These are phyloP conservation scores for Pseudevernia furfuracea DNA, from an alignment of 495 filamentous ascomycete species.

Conservation along the genomic window DNA sequence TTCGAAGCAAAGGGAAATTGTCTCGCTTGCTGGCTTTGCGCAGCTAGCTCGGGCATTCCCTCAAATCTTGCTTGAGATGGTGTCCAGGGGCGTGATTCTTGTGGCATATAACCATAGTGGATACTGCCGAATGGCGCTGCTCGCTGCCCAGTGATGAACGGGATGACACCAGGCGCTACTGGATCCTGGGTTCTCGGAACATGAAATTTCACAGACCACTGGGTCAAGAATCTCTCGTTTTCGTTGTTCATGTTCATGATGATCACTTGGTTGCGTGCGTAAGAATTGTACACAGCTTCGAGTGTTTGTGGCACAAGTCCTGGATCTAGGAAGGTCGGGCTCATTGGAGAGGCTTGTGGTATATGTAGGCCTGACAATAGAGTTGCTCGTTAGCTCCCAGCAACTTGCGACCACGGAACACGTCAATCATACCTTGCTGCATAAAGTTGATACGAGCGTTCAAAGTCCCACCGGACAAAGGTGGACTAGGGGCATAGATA, in stretches of 20 bases:
- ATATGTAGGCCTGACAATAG: not conserved
- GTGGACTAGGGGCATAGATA: not conserved
- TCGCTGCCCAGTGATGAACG: not conserved
- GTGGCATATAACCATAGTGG: slow-evolving; percentile 4
- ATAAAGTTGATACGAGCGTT: slow-evolving; percentile 3
- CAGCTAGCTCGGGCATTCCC: not conserved
- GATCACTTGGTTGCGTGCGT: slow-evolving; percentile 9
- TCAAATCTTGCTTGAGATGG: not conserved
- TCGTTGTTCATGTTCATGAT: slow-evolving; percentile 9
- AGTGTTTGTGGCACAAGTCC: slow-evolving; percentile 14
- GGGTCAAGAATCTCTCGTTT: slow-evolving; percentile 12
- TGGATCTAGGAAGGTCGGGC: slow-evolving; percentile 20
- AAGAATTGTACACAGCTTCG: slow-evolving; percentile 8
- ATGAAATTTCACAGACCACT: slow-evolving; percentile 7
- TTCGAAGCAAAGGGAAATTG: not conserved
- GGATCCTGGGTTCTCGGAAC: not conserved
- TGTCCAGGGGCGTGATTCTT: not conserved
- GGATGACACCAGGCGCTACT: not conserved
- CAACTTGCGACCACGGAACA: too few relatives aligned
- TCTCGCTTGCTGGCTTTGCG: not conserved
- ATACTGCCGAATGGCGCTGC: not conserved
- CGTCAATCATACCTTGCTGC: not conserved
- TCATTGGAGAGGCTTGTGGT: slow-evolving; percentile 18
- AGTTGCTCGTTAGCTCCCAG: not conserved
- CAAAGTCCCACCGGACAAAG: slow-evolving; percentile 4